Evolutionary conservation across 2,329 filamentous ascomycete species (phyloP).

Genomic region (Alternaria triticimaculans): DNA sequence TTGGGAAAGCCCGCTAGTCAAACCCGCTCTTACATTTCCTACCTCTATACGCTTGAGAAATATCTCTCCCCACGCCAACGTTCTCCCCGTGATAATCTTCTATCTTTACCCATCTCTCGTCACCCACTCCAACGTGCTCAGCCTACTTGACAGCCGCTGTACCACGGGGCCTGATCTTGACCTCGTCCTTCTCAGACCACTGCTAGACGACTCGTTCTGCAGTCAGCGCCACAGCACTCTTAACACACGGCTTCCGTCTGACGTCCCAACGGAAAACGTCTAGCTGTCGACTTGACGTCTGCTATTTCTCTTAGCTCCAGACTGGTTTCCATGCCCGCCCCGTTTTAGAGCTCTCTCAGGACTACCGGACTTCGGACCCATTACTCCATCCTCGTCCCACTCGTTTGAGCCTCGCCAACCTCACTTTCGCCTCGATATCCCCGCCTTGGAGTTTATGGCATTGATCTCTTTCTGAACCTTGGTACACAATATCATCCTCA

Average conservation of each 20-base stretch:
- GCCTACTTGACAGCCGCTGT: conserved; percentile 19
- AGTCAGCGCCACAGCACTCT: conserved; percentile 38
- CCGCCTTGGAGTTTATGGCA: conserved; percentile 20
- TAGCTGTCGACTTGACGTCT: conserved; percentile 27
- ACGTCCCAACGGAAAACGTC: conserved; percentile 28
- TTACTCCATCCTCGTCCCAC: conserved; percentile 18
- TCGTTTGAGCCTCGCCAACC: conserved; percentile 12
- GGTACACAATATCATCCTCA: conserved; percentile 13
- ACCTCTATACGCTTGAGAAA: conserved; percentile 30
- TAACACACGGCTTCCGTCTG: conserved; percentile 30
- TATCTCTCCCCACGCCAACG: conserved; percentile 17
- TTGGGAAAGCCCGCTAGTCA: conserved; percentile 36
- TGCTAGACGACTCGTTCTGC: conserved; percentile 25
- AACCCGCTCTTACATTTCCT: conserved; percentile 27
- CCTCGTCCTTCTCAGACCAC: conserved; percentile 20
- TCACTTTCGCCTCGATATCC: conserved; percentile 8
- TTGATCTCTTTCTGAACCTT: conserved; percentile 15
- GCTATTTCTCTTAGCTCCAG: conserved; percentile 28
- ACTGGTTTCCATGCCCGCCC: conserved; percentile 23
- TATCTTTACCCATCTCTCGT: conserved; percentile 15
- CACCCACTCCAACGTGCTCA: conserved; percentile 9
- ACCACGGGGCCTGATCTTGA: conserved; percentile 21
- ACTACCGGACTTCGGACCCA: conserved; percentile 18
- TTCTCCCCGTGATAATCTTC: conserved; percentile 14
- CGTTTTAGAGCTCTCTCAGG: conserved; percentile 18